A percentile compares a stretch with the other conserved stretches of the same genome.
Evolutionary conservation across 1,284 basidiomycete species (phyloP).

Genomic region (Trametes versicolor): DNA sequence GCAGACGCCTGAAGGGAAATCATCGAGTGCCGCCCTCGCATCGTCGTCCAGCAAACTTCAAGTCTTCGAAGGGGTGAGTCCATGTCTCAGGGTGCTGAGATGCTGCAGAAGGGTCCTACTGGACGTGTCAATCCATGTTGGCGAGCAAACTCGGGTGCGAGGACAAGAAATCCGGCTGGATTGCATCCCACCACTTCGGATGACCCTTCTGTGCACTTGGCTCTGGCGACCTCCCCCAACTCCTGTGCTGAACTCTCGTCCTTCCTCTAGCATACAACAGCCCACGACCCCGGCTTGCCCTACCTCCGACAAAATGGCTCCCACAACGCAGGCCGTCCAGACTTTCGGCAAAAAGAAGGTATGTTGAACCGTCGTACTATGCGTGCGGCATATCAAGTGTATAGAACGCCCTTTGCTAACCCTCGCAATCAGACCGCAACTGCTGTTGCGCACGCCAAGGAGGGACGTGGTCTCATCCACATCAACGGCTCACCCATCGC

Average conservation of each 20-base stretch:
- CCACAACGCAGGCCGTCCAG: conserved; percentile 88
- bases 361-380: conserved; percentile 40
- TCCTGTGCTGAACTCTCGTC: conserved; percentile 27
- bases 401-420: not conserved
- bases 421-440: conserved; percentile 81
- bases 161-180: conserved; percentile 48
- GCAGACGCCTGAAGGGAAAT: conserved; percentile 32
- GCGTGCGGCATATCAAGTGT: no score
- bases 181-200: conserved; percentile 46
- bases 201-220: conserved; percentile 42
- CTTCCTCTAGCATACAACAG: conserved; percentile 34
- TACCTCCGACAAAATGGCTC: conserved; percentile 66
- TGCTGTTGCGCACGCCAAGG: conserved; percentile 95
- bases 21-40: conserved; percentile 33
- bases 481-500: conserved; percentile 97
- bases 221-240: conserved; percentile 16
- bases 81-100: conserved; percentile 28
- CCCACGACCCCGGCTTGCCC: conserved; percentile 38
- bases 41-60: conserved; percentile 44
- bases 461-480: conserved; percentile 97
- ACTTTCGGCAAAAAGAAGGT: conserved; percentile 99
- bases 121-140: conserved; percentile 1
- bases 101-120: conserved; percentile 20
- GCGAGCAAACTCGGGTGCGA: conserved; percentile 25
- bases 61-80: conserved; percentile 54